Base-by-base conservation (phyloP, 352 stramenopile genomes). In the Pythium grandisporangium region DNA sequence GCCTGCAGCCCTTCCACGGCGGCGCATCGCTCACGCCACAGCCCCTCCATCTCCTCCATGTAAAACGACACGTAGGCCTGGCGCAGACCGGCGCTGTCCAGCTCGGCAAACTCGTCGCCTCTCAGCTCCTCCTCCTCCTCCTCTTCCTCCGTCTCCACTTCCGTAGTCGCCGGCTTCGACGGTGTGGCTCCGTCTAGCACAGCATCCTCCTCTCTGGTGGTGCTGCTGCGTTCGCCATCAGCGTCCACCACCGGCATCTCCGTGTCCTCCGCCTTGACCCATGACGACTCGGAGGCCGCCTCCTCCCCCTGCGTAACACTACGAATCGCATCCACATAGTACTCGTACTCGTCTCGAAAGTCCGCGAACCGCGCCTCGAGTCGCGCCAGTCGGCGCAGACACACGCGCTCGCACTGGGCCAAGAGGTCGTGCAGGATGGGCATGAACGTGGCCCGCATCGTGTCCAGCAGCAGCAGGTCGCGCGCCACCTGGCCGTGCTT, bases 11-110 rank as follows among this genome's bases (percentile, higher is more conserved):
- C 78, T 47, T 92, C 79, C 3, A 87, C 45, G 5, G 76, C 80
- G 22, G 74, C 81, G 27, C 65, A 83, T 26, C 78, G 55, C 51
- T 92, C 79, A 49, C 85, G 86, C 79, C 79, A 92, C 38, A 92
- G 54, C 22, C 60, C 55, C 42, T 90, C 70, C 55, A 92, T 80
- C 47, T 92, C 79, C 10, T 79, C 61, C 55, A 78, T 81, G 48
- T 88, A 92, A 48, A 92, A 90, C 2, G 53, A 63, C 3, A 80
- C 63, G 44, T 92, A 92, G 6, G 73, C 64, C 41, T 80, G 51
- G 14, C 66, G 69, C 21, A 89, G 48, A 8, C 70, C 66, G 17
- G 52, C 56, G 44, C 59, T 92, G 32, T 77, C 70, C 13, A 55
- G 57, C 2, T 83, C 51, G 3, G 30, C 43, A 37, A n/a, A n/a